These are phyloP conservation scores for Xylaria sp. DNA, from an alignment of 2,329 filamentous ascomycete species.

Conservation along the genomic window DNA sequence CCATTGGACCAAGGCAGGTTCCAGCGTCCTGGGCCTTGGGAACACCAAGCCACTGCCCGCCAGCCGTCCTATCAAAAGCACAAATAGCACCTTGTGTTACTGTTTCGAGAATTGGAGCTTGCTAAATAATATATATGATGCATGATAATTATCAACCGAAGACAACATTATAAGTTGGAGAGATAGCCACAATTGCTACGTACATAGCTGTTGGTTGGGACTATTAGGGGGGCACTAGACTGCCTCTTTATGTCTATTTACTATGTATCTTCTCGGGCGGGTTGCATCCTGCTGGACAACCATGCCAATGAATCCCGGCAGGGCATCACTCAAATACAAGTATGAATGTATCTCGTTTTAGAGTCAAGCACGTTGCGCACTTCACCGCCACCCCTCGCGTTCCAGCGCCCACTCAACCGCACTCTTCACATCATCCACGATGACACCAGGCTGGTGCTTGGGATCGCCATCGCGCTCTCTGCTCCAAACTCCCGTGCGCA, in stretches of 20 bases:
- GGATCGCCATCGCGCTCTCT: constrained; percentile 58
- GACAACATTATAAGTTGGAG: not conserved
- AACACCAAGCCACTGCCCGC: not conserved
- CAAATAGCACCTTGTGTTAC: not conserved
- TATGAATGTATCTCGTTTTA: not conserved
- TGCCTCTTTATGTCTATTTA: not conserved
- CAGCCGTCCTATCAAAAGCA: not conserved
- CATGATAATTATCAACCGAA: not conserved
- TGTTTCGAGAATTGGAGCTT: not conserved
- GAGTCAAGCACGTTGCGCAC: not conserved
- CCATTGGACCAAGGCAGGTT: not conserved
- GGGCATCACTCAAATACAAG: not conserved
- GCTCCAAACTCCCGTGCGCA: constrained; percentile 81
- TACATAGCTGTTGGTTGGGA: not conserved
- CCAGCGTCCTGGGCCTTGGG: constrained; percentile 1
- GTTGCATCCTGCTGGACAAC: not conserved
- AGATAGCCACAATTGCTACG: not conserved
- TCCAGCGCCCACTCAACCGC: constrained; percentile 81
- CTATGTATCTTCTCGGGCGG: not conserved
- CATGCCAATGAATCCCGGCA: not conserved
- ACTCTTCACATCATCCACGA: constrained; percentile 78
- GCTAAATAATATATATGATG: not conserved
- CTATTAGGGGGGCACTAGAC: not conserved
- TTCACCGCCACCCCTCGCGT: constrained; percentile 56
- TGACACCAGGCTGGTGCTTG: constrained; percentile 68